Conservation (phyloP, 768 basidiomycete species). For the Amanita exitialis region DNA sequence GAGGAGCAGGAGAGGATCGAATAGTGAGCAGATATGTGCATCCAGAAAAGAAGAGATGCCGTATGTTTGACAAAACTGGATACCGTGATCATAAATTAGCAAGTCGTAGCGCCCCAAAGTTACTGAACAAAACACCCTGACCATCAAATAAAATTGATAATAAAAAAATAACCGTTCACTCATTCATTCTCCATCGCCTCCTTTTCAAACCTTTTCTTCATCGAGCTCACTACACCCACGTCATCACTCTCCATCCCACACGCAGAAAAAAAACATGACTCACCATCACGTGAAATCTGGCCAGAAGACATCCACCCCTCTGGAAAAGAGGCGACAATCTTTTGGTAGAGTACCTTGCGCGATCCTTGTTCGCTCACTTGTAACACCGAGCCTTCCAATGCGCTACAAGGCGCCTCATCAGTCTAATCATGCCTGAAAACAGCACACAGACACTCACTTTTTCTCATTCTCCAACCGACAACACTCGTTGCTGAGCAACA, state of each 20-base stretch:
- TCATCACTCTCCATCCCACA: not conserved
- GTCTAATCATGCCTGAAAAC: not conserved
- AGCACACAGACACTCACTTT: constrained; percentile 21
- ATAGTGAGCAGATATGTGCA: too few relatives aligned
- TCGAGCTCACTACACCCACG: constrained; percentile 53
- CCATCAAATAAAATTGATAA: too few relatives aligned
- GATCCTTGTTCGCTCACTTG: constrained; percentile 75
- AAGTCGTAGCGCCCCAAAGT: too few relatives aligned
- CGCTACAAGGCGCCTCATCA: constrained; percentile 12
- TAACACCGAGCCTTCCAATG: constrained; percentile 60
- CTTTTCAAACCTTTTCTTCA: constrained; percentile 76
- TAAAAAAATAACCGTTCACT: too few relatives aligned
- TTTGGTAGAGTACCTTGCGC: constrained; percentile 74
- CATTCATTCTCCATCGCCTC: constrained; percentile 55
- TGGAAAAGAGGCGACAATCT: constrained; percentile 76
- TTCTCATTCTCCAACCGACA: constrained; percentile 50
- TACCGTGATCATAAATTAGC: too few relatives aligned
- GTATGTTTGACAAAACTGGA: too few relatives aligned
- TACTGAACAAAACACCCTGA: too few relatives aligned
- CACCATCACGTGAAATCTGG: constrained; percentile 81
- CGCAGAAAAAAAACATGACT: constrained; percentile 13
- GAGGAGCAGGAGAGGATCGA: too few relatives aligned
- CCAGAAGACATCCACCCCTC: constrained; percentile 81
- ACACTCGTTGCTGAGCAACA: constrained; percentile 74
- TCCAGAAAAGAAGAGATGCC: too few relatives aligned